Evolutionary conservation across 1,284 basidiomycete genomes (phyloP).

Genomic region (Pyrrhoderma noxium): DNA sequence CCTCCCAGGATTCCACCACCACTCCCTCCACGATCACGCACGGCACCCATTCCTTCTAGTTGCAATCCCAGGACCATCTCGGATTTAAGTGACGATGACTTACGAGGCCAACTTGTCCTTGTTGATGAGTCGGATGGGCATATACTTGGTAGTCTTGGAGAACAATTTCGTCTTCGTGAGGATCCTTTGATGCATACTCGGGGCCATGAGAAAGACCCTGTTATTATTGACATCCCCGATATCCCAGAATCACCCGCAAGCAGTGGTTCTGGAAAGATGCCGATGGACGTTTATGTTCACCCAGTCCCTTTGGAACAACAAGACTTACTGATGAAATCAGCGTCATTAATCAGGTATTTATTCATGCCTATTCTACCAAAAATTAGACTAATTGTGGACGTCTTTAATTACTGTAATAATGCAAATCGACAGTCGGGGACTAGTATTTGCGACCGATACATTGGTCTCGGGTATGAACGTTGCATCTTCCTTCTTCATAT

Average conservation of each 20-base stretch:
- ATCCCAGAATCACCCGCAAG: not conserved
- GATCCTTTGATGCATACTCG: conserved; percentile 42
- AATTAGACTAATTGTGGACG: not conserved
- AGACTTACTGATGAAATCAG: conserved; percentile 68
- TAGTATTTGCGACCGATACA: conserved; percentile 59
- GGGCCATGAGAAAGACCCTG: conserved; percentile 54
- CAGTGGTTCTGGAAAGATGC: conserved; percentile 31
- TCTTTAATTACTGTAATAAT: no score
- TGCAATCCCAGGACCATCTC: conserved; percentile 8
- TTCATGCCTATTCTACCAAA: no score
- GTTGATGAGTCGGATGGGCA: conserved; percentile 71
- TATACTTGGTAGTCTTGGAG: conserved; percentile 66
- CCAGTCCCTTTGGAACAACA: conserved; percentile 60
- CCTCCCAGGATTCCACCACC: conserved; percentile 28
- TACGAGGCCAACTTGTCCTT: conserved; percentile 64
- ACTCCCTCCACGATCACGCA: conserved; percentile 2
- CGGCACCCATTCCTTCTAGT: not conserved
- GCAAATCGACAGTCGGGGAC: conserved; percentile 55
- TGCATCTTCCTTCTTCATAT: conserved; percentile 59
- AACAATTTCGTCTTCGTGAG: conserved; percentile 50
- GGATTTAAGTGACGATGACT: conserved; percentile 35
- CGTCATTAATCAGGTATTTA: conserved; percentile 58
- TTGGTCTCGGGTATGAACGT: conserved; percentile 54
- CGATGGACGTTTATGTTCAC: conserved; percentile 47
- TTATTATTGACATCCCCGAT: conserved; percentile 64